These are phyloP conservation scores for Pseudozyma thailandica DNA, from an alignment of 1,284 basidiomycete species.

Conservation along the genomic window DNA sequence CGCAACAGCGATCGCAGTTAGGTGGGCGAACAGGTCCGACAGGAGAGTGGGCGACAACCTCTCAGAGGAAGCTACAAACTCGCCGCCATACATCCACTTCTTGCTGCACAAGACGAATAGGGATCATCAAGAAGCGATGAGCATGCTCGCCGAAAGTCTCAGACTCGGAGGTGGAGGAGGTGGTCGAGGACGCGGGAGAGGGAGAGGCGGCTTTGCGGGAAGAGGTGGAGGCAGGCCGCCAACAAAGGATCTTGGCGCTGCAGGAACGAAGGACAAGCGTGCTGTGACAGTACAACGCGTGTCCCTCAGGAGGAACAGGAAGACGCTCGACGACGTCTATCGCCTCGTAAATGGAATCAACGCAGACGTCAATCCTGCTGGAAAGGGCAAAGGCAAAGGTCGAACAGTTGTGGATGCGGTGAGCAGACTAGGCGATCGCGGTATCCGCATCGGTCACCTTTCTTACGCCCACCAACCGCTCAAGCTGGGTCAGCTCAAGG, in stretches of 20 bases:
- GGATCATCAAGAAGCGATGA: conserved; percentile 93
- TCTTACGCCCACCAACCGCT: conserved; percentile 82
- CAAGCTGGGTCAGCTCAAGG: conserved; percentile 93
- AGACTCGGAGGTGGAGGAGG: conserved; percentile 38
- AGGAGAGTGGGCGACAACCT: conserved; percentile 67
- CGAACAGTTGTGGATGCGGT: conserved; percentile 37
- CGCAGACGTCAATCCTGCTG: conserved; percentile 41
- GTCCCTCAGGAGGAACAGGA: conserved; percentile 80
- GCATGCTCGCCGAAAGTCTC: conserved; percentile 75
- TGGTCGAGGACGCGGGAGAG: conserved; percentile 33
- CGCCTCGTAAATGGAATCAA: conserved; percentile 73
- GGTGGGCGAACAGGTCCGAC: conserved; percentile 73
- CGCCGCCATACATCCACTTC: conserved; percentile 88
- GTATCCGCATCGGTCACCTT: conserved; percentile 87
- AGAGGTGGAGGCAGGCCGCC: conserved; percentile 29
- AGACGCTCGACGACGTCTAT: conserved; percentile 83
- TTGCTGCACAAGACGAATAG: conserved; percentile 97
- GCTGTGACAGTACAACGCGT: conserved; percentile 95
- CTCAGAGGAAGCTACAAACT: conserved; percentile 69
- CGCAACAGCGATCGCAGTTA: conserved; percentile 75
- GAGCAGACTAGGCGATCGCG: conserved; percentile 70
- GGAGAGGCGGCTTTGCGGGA: conserved; percentile 25
- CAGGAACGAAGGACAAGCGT: conserved; percentile 98
- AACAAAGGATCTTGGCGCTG: conserved; percentile 78
- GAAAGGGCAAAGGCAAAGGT: conserved; percentile 29